These are phyloP conservation scores for Smithsoniella earleae DNA, from an alignment of 163 green algal species.

Conservation along the genomic window DNA sequence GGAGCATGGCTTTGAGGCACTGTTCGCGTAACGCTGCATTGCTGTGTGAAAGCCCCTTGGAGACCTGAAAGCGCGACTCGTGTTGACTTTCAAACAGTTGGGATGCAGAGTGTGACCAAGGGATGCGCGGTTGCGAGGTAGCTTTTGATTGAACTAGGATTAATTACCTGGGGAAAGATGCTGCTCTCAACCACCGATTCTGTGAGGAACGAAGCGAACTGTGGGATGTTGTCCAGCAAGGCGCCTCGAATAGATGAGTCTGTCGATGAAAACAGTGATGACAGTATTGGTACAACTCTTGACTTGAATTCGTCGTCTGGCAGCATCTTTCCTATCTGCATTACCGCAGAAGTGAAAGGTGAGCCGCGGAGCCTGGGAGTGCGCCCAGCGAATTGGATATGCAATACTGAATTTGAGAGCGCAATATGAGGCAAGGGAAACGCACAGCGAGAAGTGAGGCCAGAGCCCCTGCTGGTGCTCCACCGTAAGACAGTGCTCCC, in stretches of 20 bases:
- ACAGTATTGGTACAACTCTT: slow-evolving; percentile 74
- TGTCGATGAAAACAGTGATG: slow-evolving; percentile 76
- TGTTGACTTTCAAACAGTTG: too few species aligned
- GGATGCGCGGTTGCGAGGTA: background rate
- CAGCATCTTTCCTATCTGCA: slow-evolving; percentile 64
- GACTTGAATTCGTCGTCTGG: slow-evolving; percentile 63
- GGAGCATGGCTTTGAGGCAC: slow-evolving; percentile 86
- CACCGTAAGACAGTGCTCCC: slow-evolving; percentile 80
- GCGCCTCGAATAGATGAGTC: slow-evolving; percentile 57
- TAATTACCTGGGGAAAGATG: slow-evolving; percentile 70
- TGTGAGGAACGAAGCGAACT: background rate
- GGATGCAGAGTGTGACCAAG: slow-evolving; percentile 34
- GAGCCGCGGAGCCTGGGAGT: too few species aligned
- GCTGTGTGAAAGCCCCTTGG: slow-evolving; percentile 70
- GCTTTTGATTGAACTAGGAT: too few species aligned
- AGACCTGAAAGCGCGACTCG: background rate
- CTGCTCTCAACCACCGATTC: slow-evolving; percentile 62
- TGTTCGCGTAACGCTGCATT: slow-evolving; percentile 90
- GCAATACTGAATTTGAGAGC: too few species aligned
- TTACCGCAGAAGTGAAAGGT: slow-evolving; percentile 32
- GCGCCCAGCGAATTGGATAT: too few species aligned
- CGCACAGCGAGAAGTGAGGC: slow-evolving; percentile 37
- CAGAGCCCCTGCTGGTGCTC: slow-evolving; percentile 57
- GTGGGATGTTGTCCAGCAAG: slow-evolving; percentile 80
- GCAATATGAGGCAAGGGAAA: too few species aligned